phyloP scores from a whole-genome alignment of 2,329 filamentous ascomycete genomes.

The Aspergillus neotritici region DNA sequence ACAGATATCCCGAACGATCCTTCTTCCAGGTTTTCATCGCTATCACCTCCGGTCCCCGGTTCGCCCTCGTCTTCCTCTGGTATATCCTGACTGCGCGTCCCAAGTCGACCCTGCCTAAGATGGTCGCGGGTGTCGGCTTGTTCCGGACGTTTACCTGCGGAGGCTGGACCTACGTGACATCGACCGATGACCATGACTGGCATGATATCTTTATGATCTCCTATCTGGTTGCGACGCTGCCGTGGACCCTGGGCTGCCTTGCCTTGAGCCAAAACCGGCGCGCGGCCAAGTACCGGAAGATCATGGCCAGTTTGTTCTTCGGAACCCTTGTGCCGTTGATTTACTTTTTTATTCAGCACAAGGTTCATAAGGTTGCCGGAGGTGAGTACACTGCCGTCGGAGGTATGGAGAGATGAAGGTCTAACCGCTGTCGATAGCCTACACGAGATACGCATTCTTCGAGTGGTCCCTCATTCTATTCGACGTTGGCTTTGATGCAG shows the following conservation, averaged over 20 bases:
- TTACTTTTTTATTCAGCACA: constrained; percentile 98
- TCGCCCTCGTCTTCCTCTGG: constrained; percentile 84
- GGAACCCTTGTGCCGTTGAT: constrained; percentile 82
- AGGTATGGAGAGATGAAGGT: background rate
- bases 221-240: constrained; percentile 87
- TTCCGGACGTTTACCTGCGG: constrained; percentile 90
- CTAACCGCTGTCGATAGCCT: constrained; percentile 55
- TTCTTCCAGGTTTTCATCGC: constrained; percentile 98
- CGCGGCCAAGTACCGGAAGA: constrained; percentile 84
- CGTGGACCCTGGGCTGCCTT: constrained; percentile 90
- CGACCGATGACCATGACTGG: constrained; percentile 96
- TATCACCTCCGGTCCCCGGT: constrained; percentile 87
- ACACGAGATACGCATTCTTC: constrained; percentile 96
- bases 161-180: constrained; percentile 97
- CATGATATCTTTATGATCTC: constrained; percentile 99
- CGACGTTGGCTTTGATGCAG: constrained; percentile 92
- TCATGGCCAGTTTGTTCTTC: constrained; percentile 78
- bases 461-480: constrained; percentile 94
- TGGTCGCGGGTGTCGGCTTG: constrained; percentile 71
- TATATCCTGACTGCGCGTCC: constrained; percentile 80
- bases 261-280: constrained; percentile 78
- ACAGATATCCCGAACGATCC: constrained; percentile 91
- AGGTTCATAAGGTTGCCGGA: constrained; percentile 87
- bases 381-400: constrained; percentile 53
- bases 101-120: constrained; percentile 69